Base-by-base conservation (phyloP, 106 monocot genomes). In the Apostasia shenzhenica region DNA sequence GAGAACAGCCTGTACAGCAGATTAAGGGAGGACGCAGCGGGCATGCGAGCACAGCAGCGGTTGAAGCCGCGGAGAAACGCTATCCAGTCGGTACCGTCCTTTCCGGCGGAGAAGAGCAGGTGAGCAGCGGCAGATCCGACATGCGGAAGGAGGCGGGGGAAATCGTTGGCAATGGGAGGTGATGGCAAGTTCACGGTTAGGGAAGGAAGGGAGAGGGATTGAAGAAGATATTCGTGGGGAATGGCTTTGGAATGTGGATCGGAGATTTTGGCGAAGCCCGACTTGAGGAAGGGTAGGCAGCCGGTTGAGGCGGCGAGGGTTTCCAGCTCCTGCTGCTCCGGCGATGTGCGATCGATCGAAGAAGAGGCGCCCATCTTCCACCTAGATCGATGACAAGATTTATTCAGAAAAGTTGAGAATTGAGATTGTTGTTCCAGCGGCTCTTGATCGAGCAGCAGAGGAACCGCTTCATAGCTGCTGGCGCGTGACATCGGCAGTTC, bases 61-160 rank as follows among this genome's bases (percentile, higher is more conserved):
- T 92, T 95, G 75, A 77, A 92, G 7, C 95, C 89, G 45, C 61
- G 66, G 47, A 95, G 66, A 78, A 95, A 89, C 14, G 68, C 72
- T 38, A 86, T 47, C 91, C 88, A 95, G 6, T 72, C 55, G 56
- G 72, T 54, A 14, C 14, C 45, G 3, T 67, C 72, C 4, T 67
- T 70, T 3, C 62, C 59, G 59, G 67, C 2, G 3, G 57, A 46
- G 69, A 88, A 91, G 76, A 92, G 86, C 41, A 82, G 73, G 14
- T 86, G 68, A 67, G 72, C 67, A 40, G 86, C 72, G 59, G 84
- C 71, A 12, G 78, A 67, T 46, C 86, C 86, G 59, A 95, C 67
- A 47, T 84, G 68, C 54, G 39, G 48, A 41, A 88, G 48, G 50
- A 89, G 55, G 13, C 57, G 41, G 8, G 73, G n/a, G 50, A 89